Evolutionary conservation across 768 basidiomycete genomes (phyloP), one percentile per base, ranked within the genome.

Genomic region (Lactarius pseudohatsudake): DNA sequence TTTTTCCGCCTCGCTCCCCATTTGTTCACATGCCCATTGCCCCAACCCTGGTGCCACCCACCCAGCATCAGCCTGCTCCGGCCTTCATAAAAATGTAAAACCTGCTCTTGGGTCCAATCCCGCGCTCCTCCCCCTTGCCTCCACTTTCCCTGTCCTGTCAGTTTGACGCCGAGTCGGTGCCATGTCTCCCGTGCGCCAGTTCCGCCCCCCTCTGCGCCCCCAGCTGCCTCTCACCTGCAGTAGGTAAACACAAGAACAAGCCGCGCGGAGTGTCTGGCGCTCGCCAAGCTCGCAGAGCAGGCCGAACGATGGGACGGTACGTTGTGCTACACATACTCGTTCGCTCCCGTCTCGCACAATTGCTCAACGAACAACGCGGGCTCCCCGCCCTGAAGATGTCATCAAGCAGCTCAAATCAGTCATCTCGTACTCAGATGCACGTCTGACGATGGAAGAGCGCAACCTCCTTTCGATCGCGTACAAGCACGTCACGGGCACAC

Each of bases 391-490:
- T 7, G 32, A 32, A 91, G 89, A 93, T 75, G 88, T 91, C 69
- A 86, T 92, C 70, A 77, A 82, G 66, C 88, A 91, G 78, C 87
- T 94, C 79, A 94, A 92, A 81, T 77, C 79, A 50, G 84, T 93
- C 69, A 85, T 88, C 75, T 82, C 85, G 62, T 81, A 84, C 56
- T 85, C 85, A 71, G 86, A 87, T 71, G 84, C 86, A 65, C 85
- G 82, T 65, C 84, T 94, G 69, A 86, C 87, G 58, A 83, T 89
- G 70, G 92, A 95, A 74, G 92, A 95, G 79, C 90, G 93, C 72
- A 94, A 91, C 76, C 82, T 95, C 41, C 84, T 94, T 64, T 94
- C 92, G 3, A 85, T 94, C 67, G 92, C 93, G 32, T 94, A 92
- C 81, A 96, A 95, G 83, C 94, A 94, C 76, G 81, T 90, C 69